Conservation (phyloP, 225 moss, liverwort and hornwort species). For the Bryoerythrophyllum caledonicum region DNA sequence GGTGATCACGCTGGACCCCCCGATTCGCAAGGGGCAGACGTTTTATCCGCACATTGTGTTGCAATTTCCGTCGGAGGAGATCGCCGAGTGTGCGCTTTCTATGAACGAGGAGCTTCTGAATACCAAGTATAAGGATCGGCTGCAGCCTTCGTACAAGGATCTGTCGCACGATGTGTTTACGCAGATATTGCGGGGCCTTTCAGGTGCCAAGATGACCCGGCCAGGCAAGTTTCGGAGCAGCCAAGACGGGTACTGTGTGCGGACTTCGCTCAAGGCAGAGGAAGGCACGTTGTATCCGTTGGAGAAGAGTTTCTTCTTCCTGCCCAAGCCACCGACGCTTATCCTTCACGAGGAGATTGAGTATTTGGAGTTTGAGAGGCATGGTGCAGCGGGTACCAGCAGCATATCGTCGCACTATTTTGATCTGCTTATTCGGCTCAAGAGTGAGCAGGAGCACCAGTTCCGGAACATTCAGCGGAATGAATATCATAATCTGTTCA, state of each 20-base stretch:
- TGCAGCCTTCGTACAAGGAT: conserved; percentile 89
- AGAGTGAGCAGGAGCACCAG: conserved; percentile 97
- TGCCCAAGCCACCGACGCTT: conserved; percentile 98
- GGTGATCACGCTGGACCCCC: conserved; percentile 94
- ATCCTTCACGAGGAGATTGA: conserved; percentile 99
- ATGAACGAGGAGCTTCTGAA: conserved; percentile 93
- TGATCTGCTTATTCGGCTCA: conserved; percentile 91
- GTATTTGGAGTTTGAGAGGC: conserved; percentile 94
- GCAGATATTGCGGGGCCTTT: conserved; percentile 85
- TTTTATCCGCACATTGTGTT: conserved; percentile 98
- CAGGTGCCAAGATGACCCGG: conserved; percentile 91
- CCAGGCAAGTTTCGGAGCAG: conserved; percentile 97
- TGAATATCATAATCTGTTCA: conserved; percentile 94
- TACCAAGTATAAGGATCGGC: conserved; percentile 91
- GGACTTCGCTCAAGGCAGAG: conserved; percentile 94
- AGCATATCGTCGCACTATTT: conserved; percentile 99
- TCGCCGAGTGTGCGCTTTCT: conserved; percentile 87
- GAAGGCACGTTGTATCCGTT: conserved; percentile 95
- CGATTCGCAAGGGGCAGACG: conserved; percentile 97
- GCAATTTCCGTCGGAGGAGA: conserved; percentile 86
- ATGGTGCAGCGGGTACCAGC: conserved; percentile 96
- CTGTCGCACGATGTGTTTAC: conserved; percentile 89
- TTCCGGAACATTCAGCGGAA: conserved; percentile 96
- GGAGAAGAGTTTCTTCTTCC: conserved; percentile 98
- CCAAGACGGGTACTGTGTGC: conserved; percentile 84